Percentiles rank a stretch among this genome's conserved stretches.
Conservation (phyloP, 176 grass and related monocot genomes). For the Guadua angustifolia region DNA sequence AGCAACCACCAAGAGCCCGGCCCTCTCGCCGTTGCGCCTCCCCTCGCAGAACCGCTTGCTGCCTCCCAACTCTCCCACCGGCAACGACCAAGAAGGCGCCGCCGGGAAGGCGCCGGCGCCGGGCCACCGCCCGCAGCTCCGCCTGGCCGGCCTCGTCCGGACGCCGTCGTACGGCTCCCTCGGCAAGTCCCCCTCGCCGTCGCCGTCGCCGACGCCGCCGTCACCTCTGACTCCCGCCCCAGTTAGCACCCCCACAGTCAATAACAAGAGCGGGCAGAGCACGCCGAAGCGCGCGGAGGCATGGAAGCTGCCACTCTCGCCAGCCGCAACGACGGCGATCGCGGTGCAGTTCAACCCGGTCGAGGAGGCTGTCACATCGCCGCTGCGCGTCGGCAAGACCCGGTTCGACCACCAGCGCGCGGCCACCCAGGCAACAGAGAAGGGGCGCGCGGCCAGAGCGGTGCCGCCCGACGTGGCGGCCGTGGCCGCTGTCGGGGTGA, state of each 20-base stretch:
- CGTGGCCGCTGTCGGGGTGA: conserved; percentile 45
- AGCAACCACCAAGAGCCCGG: conserved; percentile 37
- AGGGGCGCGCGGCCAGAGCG: neutral
- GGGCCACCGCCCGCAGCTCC: conserved; percentile 32
- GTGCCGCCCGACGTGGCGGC: conserved; percentile 44
- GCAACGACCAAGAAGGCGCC: conserved; percentile 6
- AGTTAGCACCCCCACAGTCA: neutral
- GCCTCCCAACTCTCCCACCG: neutral
- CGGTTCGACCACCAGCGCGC: conserved; percentile 22
- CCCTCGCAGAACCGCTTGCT: neutral
- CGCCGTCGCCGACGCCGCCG: conserved; percentile 37
- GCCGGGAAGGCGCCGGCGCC: neutral
- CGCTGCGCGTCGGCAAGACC: conserved; percentile 18
- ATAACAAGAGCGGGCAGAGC: conserved; percentile 38
- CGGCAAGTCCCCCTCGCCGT: conserved; percentile 28
- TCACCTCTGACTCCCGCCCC: conserved; percentile 36
- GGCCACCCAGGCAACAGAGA: conserved; percentile 10
- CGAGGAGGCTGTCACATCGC: conserved; percentile 43
- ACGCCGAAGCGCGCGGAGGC: conserved; percentile 49
- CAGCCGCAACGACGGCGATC: neutral
- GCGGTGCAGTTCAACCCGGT: conserved; percentile 2
- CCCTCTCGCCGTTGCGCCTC: conserved; percentile 47
- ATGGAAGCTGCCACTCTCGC: conserved; percentile 29
- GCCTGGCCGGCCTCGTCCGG: conserved; percentile 38
- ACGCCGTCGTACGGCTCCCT: conserved; percentile 54